Conservation (phyloP, 2,329 filamentous ascomycete species). For the Diaporthe amygdali region DNA sequence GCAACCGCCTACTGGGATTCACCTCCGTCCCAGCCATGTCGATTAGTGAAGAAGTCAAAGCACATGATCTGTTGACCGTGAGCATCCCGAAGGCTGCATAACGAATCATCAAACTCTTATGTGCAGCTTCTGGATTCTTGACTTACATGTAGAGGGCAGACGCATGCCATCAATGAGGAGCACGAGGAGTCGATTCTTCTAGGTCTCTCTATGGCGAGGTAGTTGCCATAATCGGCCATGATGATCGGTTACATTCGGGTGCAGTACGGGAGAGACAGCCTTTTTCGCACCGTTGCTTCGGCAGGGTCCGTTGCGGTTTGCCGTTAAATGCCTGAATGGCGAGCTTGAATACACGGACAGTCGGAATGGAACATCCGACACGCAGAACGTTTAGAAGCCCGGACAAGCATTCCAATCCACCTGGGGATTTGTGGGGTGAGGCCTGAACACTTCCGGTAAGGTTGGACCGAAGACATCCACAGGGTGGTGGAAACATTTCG, state of each 20-base stretch:
- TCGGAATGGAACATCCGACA: not conserved
- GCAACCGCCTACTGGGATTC: not conserved
- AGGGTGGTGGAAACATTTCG: not conserved
- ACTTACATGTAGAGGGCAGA: no score
- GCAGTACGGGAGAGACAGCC: not conserved
- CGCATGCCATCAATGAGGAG: no score
- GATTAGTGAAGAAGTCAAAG: not conserved
- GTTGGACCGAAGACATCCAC: not conserved
- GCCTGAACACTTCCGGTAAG: not conserved
- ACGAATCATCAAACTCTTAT: no score
- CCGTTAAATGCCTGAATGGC: not conserved
- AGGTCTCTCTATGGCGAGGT: not conserved
- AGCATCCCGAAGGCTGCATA: not conserved
- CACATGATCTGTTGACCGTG: not conserved
- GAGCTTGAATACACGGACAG: not conserved
- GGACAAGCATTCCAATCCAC: conserved; percentile 6
- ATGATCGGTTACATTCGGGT: not conserved
- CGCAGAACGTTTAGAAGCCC: not conserved
- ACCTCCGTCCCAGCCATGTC: not conserved
- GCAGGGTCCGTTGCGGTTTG: not conserved
- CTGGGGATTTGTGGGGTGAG: conserved; percentile 8
- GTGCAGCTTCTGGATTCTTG: no score
- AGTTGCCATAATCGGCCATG: not conserved
- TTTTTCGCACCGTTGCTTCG: not conserved
- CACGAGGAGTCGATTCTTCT: no score